Evolutionary conservation across 1,139 yeast genomes (phyloP).

Genomic region (Kazachstania sp.): DNA sequence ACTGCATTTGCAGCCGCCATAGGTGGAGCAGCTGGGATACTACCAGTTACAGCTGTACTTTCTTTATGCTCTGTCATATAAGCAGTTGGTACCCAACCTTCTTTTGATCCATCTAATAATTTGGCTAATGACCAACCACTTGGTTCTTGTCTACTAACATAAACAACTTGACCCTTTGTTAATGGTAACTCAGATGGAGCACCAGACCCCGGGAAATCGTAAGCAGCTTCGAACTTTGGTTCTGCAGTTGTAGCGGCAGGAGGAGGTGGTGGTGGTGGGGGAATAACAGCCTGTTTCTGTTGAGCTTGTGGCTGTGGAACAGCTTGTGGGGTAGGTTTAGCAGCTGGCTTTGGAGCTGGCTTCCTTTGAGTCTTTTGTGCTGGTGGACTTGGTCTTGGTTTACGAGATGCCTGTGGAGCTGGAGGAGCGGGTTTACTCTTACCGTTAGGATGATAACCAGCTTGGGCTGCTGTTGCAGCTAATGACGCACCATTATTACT

Average conservation of each 20-base stretch:
- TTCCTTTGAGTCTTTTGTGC: slow-evolving; percentile 8
- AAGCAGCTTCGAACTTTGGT: slow-evolving; percentile 80
- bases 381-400: slow-evolving; percentile 13
- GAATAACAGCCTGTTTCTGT: slow-evolving; percentile 25
- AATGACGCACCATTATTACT: slow-evolving; percentile 23
- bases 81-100: slow-evolving; percentile 97
- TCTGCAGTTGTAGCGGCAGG: slow-evolving; percentile 50
- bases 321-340: slow-evolving; percentile 13
- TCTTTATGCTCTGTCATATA: slow-evolving; percentile 59
- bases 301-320: slow-evolving; percentile 13
- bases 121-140: slow-evolving; percentile 94
- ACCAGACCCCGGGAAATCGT: slow-evolving; percentile 83
- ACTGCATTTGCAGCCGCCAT: slow-evolving; percentile 14
- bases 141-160: slow-evolving; percentile 57
- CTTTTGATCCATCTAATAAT: slow-evolving; percentile 60
- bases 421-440: slow-evolving; percentile 4
- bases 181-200: slow-evolving; percentile 74
- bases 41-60: slow-evolving; percentile 36
- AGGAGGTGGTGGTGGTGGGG: slow-evolving; percentile 64
- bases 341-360: slow-evolving; percentile 5
- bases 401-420: slow-evolving; percentile 8
- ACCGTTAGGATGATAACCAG: slow-evolving; percentile 30
- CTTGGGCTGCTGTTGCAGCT: slow-evolving; percentile 33
- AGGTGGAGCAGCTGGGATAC: slow-evolving; percentile 32
- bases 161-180: slow-evolving; percentile 63